These are phyloP conservation scores for Scheffersomyces quercinus DNA, from an alignment of 1,139 yeast species.

Conservation along the genomic window DNA sequence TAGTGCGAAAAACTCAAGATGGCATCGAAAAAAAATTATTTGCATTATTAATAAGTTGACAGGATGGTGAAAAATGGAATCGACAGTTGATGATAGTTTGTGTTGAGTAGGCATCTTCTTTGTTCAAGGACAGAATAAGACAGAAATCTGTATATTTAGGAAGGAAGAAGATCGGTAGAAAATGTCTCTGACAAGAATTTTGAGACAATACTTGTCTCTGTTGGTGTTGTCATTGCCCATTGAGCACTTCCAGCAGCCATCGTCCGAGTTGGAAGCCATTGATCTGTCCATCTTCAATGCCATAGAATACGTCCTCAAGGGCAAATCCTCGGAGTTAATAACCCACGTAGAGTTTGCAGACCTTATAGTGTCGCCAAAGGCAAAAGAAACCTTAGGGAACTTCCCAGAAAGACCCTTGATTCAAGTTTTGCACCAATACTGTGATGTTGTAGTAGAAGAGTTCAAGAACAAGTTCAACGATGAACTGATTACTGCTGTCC, in stretches of 20 bases:
- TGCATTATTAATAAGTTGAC: constrained; percentile 2
- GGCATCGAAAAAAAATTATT: not conserved
- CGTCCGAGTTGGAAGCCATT: too few species aligned
- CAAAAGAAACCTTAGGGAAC: constrained; percentile 6
- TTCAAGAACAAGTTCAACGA: constrained; percentile 12
- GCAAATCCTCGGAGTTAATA: constrained; percentile 27
- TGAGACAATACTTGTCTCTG: constrained; percentile 24
- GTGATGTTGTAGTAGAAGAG: constrained; percentile 13
- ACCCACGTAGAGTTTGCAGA: constrained; percentile 9
- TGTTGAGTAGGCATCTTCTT: too few species aligned
- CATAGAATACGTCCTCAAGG: constrained; percentile 17
- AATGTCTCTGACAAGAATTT: constrained; percentile 7
- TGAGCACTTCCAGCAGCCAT: constrained; percentile 17
- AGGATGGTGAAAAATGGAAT: not conserved
- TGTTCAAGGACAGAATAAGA: too few species aligned
- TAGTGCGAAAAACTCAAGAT: too few species aligned
- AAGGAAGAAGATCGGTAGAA: constrained; percentile 1
- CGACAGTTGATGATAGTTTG: too few species aligned
- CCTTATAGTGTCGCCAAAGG: constrained; percentile 6
- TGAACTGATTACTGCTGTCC: constrained; percentile 16
- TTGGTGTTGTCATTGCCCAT: constrained; percentile 25
- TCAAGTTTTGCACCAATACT: constrained; percentile 20
- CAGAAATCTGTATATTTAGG: not conserved
- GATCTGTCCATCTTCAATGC: too few species aligned
- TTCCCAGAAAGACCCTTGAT: constrained; percentile 20